Evolutionary conservation across 2,329 filamentous ascomycete genomes (phyloP).

Genomic region (Thelonectria rubi): DNA sequence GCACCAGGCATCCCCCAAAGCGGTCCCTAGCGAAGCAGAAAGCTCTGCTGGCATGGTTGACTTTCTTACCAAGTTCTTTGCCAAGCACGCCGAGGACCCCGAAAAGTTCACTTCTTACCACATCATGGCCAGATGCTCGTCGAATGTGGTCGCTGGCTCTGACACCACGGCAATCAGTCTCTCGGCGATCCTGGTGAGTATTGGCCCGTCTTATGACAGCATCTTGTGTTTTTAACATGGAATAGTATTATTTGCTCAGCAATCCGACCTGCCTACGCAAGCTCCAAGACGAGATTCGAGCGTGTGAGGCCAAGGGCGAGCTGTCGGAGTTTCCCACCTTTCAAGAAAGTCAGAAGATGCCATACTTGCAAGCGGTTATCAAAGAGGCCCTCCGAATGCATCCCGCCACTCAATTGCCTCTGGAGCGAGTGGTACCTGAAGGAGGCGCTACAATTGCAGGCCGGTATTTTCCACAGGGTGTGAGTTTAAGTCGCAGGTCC

Average conservation of each 20-base stretch:
- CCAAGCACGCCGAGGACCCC: conserved; percentile 28
- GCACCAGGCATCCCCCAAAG: conserved; percentile 27
- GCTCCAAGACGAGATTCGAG: conserved; percentile 24
- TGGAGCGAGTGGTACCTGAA: conserved; percentile 33
- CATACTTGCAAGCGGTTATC: conserved; percentile 33
- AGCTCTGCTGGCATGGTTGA: conserved; percentile 26
- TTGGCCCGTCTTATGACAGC: too few relatives aligned
- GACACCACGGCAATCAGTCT: conserved; percentile 39
- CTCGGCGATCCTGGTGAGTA: conserved; percentile 23
- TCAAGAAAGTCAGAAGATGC: conserved; percentile 33
- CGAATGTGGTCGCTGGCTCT: conserved; percentile 38
- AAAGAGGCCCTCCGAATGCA: conserved; percentile 37
- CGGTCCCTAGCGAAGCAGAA: conserved; percentile 3
- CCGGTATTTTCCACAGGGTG: conserved; percentile 31
- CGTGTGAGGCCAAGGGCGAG: neutral
- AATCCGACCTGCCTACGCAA: conserved; percentile 20
- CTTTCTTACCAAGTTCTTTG: conserved; percentile 36
- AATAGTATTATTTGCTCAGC: conserved; percentile 29
- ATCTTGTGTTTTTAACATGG: neutral
- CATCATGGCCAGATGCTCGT: conserved; percentile 31
- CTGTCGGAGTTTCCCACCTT: conserved; percentile 28
- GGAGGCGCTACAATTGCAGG: conserved; percentile 31
- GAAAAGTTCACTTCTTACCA: conserved; percentile 32
- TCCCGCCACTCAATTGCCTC: conserved; percentile 31
- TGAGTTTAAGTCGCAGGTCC: conserved; percentile 10